Percentiles rank a stretch among this genome's conserved stretches.
phyloP scores from a whole-genome alignment of 2,329 filamentous ascomycete species.

The Monosporascus ibericus region DNA sequence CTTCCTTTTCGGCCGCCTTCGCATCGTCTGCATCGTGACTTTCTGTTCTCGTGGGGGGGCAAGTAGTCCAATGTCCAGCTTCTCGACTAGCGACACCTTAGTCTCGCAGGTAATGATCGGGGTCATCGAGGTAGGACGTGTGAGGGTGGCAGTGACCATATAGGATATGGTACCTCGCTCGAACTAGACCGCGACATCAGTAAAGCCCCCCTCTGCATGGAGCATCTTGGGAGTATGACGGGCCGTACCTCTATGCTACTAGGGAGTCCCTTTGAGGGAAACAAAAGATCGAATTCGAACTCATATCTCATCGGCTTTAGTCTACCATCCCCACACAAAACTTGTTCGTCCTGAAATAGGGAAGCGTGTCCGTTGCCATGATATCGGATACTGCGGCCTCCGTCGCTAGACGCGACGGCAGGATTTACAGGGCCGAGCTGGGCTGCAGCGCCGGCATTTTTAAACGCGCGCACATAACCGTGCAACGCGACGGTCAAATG shows the following conservation, averaged over 20 bases:
- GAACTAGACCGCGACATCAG: constrained; percentile 54
- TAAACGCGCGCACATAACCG: constrained; percentile 74
- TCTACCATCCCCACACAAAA: constrained; percentile 71
- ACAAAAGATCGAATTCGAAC: constrained; percentile 70
- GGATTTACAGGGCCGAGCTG: constrained; percentile 38
- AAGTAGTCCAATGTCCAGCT: constrained; percentile 76
- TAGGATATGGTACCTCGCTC: constrained; percentile 92
- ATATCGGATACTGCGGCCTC: constrained; percentile 44
- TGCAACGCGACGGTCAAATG: constrained; percentile 74
- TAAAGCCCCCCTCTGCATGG: constrained; percentile 1
- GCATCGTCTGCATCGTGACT: constrained; percentile 83
- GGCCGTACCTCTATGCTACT: constrained; percentile 85
- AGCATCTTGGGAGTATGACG: constrained; percentile 7
- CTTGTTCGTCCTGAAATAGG: constrained; percentile 76
- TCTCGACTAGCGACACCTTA: constrained; percentile 73
- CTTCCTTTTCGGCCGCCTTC: constrained; percentile 61
- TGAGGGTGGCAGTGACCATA: constrained; percentile 82
- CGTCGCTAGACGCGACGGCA: constrained; percentile 30
- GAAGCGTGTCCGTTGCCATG: constrained; percentile 74
- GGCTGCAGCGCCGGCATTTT: constrained; percentile 54
- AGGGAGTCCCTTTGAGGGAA: constrained; percentile 64
- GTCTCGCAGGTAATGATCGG: constrained; percentile 75
- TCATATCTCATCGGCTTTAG: constrained; percentile 70
- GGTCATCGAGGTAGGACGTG: constrained; percentile 78
- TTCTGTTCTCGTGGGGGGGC: constrained; percentile 69